Evolutionary conservation across 305 asterid genomes (phyloP).

Genomic region (Stenogyne calaminthoides): DNA sequence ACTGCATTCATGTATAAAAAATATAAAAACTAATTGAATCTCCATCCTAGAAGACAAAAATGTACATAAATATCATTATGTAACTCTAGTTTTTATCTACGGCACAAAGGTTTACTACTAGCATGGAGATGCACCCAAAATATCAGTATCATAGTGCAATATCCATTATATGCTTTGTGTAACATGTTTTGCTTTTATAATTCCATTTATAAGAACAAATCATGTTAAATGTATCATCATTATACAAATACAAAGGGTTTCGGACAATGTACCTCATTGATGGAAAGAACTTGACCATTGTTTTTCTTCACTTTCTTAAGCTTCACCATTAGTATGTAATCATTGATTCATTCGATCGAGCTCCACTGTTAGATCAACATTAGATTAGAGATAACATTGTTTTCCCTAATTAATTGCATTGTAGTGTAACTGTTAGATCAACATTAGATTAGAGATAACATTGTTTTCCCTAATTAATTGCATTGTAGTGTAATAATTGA

Average conservation of each 20-base stretch:
- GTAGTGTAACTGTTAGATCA: no score
- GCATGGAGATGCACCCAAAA: not conserved
- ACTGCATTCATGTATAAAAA: no score
- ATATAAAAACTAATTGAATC: no score
- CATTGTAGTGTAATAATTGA: not conserved
- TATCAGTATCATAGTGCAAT: no score
- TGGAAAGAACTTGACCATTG: constrained; percentile 44
- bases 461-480: not conserved
- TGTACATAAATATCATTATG: not conserved
- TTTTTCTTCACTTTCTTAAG: constrained; percentile 51
- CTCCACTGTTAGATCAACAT: not conserved
- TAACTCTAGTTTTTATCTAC: not conserved
- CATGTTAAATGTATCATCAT: not conserved
- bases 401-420: no score
- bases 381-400: no score
- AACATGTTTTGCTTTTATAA: not conserved
- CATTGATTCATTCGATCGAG: not conserved
- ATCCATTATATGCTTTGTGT: not conserved
- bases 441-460: no score
- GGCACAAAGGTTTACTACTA: not conserved
- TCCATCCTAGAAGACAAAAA: not conserved
- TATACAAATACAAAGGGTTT: not conserved
- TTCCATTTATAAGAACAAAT: not conserved
- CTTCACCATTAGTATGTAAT: constrained; percentile 14
- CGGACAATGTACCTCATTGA: constrained; percentile 38